Evolutionary conservation across 495 filamentous ascomycete genomes (phyloP), one percentile per base, ranked within the genome.

Genomic region (Lindgomyces ingoldianus): DNA sequence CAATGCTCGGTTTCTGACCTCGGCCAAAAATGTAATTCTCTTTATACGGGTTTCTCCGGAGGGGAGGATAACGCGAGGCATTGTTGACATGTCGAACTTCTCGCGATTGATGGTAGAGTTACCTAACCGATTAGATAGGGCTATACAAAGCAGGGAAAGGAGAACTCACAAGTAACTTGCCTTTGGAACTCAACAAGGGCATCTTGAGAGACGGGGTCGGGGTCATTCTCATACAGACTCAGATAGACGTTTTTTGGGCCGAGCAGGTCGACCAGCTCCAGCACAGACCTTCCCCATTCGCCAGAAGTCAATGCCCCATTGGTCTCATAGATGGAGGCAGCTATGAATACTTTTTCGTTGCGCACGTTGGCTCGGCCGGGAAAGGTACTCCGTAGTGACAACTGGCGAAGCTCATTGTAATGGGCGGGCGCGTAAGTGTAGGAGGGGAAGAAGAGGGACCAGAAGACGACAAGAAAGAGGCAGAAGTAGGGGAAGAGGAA

Each of bases 21-120:
- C 87, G 12, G 90, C 87, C n/a, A 93, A 77, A 69, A 86, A 92
- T 39, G 87, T 85, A 24, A 93, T 87, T 30, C 90, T 85, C 69
- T 89, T 89, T 25, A 87, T 74, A 14, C 85, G 81, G 24, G 76
- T 77, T 33, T 81, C 79, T 11, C 89, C 89, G 19, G 81, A 81
- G 3, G 88, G 87, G 12, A 89, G 71, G 11, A 75, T 82, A 41
- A 90, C 80, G 24, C 79, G 79, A 0, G 81, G 81, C 1, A 91
- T 74, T 0, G 72, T 74, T 3, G 74, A 72, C 24, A 85, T 60
- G 30, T 82, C 76, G 25, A 89, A 64, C 51, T 85, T 79, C 8
- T 81, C 79, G 53, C 81, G 79, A 22, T 77, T 79, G 0, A 90
- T 79, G 14, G 72, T 67, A 12, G 67, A 58, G 85, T 80, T 14